Conservation (phyloP, 129 eudicot species). For the Pseudognaphalium luteoalbum region DNA sequence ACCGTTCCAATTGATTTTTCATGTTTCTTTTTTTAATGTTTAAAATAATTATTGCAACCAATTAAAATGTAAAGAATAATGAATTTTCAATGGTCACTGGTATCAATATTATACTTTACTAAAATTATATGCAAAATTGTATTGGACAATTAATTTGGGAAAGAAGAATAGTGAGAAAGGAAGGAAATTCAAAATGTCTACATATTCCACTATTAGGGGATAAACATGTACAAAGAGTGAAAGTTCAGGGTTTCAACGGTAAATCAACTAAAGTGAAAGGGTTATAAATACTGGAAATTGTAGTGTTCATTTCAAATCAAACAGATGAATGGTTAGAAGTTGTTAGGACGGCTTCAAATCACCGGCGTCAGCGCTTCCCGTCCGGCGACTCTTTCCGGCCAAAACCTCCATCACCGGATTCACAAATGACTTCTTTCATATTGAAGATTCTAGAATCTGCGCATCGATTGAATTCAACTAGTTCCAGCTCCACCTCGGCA, state of each 20-base stretch:
- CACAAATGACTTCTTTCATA: constrained; percentile 21
- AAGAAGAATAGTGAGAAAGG: no score
- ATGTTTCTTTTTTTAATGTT: no score
- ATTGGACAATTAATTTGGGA: no score
- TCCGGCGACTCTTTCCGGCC: constrained; percentile 17
- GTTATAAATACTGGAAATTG: not conserved
- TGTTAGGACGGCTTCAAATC: constrained; percentile 7
- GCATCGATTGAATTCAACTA: constrained; percentile 19
- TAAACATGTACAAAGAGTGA: not conserved
- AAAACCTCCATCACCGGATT: constrained; percentile 3
- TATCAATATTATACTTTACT: no score
- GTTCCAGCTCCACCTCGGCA: constrained; percentile 13
- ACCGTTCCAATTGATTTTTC: no score
- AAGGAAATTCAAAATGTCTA: no score
- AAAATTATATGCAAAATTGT: no score
- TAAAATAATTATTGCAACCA: no score
- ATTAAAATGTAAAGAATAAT: no score
- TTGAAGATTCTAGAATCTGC: constrained; percentile 24
- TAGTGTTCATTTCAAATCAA: constrained; percentile 5
- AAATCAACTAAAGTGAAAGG: constrained; percentile 2
- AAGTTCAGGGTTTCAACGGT: not conserved
- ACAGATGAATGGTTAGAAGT: constrained; percentile 6
- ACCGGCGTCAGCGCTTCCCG: constrained; percentile 11
- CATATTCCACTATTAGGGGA: not conserved
- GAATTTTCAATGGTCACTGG: no score